A percentile compares a stretch with the other conserved stretches of the same genome.
Conservation (phyloP, 768 basidiomycete genomes). For the Butyriboletus loyo region DNA sequence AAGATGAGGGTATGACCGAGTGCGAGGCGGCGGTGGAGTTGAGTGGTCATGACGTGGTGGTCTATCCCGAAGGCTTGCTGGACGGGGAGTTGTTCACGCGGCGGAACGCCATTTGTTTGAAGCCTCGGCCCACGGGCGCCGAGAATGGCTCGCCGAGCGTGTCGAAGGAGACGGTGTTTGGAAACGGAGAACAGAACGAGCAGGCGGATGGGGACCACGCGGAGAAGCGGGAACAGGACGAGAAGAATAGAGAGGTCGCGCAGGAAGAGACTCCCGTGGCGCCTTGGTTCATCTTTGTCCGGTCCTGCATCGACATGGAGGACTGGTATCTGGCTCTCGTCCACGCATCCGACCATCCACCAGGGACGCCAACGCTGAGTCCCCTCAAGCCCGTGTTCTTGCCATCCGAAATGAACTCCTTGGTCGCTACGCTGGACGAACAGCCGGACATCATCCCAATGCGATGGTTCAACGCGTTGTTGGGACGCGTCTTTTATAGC, state of each 20-base stretch:
- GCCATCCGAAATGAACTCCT: slow-evolving; percentile 73
- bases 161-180: slow-evolving; percentile 50
- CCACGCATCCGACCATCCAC: slow-evolving; percentile 65
- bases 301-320: slow-evolving; percentile 89
- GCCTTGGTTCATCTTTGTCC: slow-evolving; percentile 94
- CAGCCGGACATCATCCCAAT: slow-evolving; percentile 96
- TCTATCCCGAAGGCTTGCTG: slow-evolving; percentile 70
- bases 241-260: slow-evolving; percentile 37
- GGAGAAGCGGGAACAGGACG: slow-evolving; percentile 35
- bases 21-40: slow-evolving; percentile 91
- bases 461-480: slow-evolving; percentile 94
- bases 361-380: slow-evolving; percentile 56
- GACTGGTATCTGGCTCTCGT: slow-evolving; percentile 90
- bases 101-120: slow-evolving; percentile 82
- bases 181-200: slow-evolving; percentile 25
- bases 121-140: slow-evolving; percentile 41
- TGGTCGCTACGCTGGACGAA: slow-evolving; percentile 84
- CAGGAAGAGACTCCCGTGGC: slow-evolving; percentile 52
- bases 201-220: slow-evolving; percentile 20
- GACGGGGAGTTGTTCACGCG: slow-evolving; percentile 92
- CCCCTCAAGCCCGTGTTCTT: slow-evolving; percentile 67
- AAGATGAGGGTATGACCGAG: slow-evolving; percentile 87
- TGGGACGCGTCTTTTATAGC: slow-evolving; percentile 91
- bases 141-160: slow-evolving; percentile 45
- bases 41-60: slow-evolving; percentile 67